Evolutionary conservation across 306 rosid genomes (phyloP).

Genomic region (Cucurbita moschata): DNA sequence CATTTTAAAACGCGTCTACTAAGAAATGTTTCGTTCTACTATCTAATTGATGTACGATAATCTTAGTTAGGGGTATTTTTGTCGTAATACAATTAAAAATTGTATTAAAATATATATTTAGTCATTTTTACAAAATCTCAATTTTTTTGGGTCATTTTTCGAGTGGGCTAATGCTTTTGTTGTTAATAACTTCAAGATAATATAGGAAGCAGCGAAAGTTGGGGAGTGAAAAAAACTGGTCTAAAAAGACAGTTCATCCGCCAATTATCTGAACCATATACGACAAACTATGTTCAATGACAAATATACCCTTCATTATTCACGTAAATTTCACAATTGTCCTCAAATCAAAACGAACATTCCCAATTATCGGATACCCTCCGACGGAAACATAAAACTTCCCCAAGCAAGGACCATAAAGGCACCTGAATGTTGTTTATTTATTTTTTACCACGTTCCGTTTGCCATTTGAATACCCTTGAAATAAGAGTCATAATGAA

Average conservation of each 20-base stretch:
- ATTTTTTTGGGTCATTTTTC: too few relatives aligned
- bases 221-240: not conserved
- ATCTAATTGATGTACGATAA: too few relatives aligned
- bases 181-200: not conserved
- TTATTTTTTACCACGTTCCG: not conserved
- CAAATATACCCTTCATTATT: not conserved
- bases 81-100: too few relatives aligned
- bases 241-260: constrained; percentile 3
- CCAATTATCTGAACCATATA: not conserved
- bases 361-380: not conserved
- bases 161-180: too few relatives aligned
- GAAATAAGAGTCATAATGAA: not conserved
- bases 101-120: too few relatives aligned
- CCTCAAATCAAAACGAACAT: not conserved
- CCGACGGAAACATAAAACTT: not conserved
- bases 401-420: not conserved
- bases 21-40: too few relatives aligned
- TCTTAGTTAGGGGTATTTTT: too few relatives aligned
- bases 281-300: not conserved
- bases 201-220: not conserved
- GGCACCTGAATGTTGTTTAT: not conserved
- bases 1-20: too few relatives aligned
- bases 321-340: not conserved
- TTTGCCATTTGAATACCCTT: not conserved
- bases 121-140: too few relatives aligned